Evolutionary conservation across 208 protist species (phyloP).

Genomic region (Naegleria fowleri): DNA sequence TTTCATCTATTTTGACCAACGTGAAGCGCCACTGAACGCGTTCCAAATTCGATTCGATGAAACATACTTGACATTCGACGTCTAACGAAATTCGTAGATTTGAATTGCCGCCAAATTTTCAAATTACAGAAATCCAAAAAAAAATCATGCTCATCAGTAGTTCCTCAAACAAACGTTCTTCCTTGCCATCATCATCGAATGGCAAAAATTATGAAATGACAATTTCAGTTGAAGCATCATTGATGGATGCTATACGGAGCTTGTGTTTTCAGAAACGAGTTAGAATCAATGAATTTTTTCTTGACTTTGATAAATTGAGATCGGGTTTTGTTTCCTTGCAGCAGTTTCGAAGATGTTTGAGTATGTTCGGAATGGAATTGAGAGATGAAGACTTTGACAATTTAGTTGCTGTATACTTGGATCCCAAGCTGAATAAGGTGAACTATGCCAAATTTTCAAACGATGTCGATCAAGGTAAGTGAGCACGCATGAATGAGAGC

Average conservation of each 20-base stretch:
- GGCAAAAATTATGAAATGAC: neutral
- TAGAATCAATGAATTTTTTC: conserved; percentile 62
- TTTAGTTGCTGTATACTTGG: conserved; percentile 16
- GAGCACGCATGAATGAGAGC: too few relatives aligned
- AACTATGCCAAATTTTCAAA: conserved; percentile 7
- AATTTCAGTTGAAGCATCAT: neutral
- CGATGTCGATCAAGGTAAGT: neutral
- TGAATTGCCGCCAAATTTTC: neutral
- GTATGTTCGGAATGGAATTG: conserved; percentile 51
- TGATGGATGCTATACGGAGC: neutral
- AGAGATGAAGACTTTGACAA: conserved; percentile 26
- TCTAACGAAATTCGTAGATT: too few relatives aligned
- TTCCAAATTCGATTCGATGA: too few relatives aligned
- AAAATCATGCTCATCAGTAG: neutral
- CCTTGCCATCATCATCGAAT: too few relatives aligned
- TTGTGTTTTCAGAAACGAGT: conserved; percentile 45
- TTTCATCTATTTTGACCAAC: neutral
- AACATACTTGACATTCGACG: too few relatives aligned
- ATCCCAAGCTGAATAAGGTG: neutral
- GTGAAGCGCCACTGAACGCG: neutral
- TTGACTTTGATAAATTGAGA: conserved; percentile 70
- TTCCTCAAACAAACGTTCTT: neutral
- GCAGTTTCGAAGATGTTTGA: conserved; percentile 63
- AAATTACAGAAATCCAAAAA: neutral
- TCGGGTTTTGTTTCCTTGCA: conserved; percentile 54